These are phyloP conservation scores for Phellinidium pouzarii DNA, from an alignment of 1,284 basidiomycete genomes.

Conservation along the genomic window DNA sequence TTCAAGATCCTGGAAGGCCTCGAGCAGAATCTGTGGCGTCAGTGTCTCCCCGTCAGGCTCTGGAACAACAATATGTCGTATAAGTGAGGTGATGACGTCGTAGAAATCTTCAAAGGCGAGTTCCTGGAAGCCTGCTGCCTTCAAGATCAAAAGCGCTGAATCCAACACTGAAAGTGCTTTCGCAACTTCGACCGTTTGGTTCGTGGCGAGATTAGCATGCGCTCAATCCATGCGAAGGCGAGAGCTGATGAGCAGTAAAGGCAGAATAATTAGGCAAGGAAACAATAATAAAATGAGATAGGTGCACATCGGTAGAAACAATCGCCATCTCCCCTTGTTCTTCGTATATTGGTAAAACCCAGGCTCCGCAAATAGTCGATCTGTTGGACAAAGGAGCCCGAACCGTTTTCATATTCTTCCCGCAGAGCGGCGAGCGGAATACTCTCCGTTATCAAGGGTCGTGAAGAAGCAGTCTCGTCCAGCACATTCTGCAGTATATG, in stretches of 20 bases:
- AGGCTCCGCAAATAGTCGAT: slow-evolving; percentile 51
- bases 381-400: slow-evolving; percentile 52
- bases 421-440: slow-evolving; percentile 45
- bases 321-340: slow-evolving; percentile 59
- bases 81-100: slow-evolving; percentile 40
- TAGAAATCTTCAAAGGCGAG: slow-evolving; percentile 57
- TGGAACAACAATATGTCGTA: slow-evolving; percentile 38
- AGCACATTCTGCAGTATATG: slow-evolving; percentile 34
- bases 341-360: slow-evolving; percentile 58
- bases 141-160: slow-evolving; percentile 46
- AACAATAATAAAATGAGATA: not conserved
- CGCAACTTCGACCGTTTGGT: slow-evolving; percentile 41
- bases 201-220: slow-evolving; percentile 39
- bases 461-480: slow-evolving; percentile 41
- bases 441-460: slow-evolving; percentile 46
- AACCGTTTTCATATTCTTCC: slow-evolving; percentile 60
- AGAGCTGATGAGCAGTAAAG: slow-evolving; percentile 36
- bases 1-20: slow-evolving; percentile 49
- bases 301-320: slow-evolving; percentile 46
- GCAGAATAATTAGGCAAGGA: not conserved
- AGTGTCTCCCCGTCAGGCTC: slow-evolving; percentile 32
- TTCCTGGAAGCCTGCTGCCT: slow-evolving; percentile 58
- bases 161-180: slow-evolving; percentile 49
- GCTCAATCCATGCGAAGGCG: slow-evolving; percentile 48
- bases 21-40: slow-evolving; percentile 36